Evolutionary conservation across 345 rosid genomes (phyloP), one percentile per base, ranked within the genome.

Genomic region (Iberis pinnata): DNA sequence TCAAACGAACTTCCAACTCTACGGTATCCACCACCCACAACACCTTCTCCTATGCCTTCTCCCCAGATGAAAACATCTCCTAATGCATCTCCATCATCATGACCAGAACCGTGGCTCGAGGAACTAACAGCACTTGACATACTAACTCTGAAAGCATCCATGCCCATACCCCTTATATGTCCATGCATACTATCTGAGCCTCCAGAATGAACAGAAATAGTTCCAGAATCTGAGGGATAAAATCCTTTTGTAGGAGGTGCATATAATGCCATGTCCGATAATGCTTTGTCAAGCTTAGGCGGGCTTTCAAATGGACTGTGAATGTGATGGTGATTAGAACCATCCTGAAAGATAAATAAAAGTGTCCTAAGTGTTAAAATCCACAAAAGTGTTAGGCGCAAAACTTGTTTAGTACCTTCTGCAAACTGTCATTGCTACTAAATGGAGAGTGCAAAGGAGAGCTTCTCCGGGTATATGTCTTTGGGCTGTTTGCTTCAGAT

Each of bases 121-220:
- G 78, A 73, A 53, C 83, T 73, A 39, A 75, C 51, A 9, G 78
- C 97, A 81, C 98, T 92, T 17, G 95, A 92, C 52, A 92, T 73
- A 74, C 99, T 88, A 65, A 92, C 97, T 78, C 99, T 81, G 65
- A 83, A 83, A 73, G 88, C 80, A 73, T 92, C 99, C 80, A 78
- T 60, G 18, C 65, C 57, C 80, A 76, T 78, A 56, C 79, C 68
- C 71, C 73, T 92, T 85, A 82, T 74, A 50, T 85, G 92, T 62
- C 88, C 80, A 76, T 83, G 88, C 55, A 88, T 25, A 32, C 82
- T 75, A 47, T 92, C 97, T 0, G 95, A 85, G 54, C 97, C 97
- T 59, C 93, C 96, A 9, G 99, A 92, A 75, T 82, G 87, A 52
- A 83, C 80, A 18, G 97, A 92, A 60, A 59, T 83, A 55, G 87